Base-by-base conservation (phyloP, 768 basidiomycete genomes). In the Paxillus involutus region DNA sequence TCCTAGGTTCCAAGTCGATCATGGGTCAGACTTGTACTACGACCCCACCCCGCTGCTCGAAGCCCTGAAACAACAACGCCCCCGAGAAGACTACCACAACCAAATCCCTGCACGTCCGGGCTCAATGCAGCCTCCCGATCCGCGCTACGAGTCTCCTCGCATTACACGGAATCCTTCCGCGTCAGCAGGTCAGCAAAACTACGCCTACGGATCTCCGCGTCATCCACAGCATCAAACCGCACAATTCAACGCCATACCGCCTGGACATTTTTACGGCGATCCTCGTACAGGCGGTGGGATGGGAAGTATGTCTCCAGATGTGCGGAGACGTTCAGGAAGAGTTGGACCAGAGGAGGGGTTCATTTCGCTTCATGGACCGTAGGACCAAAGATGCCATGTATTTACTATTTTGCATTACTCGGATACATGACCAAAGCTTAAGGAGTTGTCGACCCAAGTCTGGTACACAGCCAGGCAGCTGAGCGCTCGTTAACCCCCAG, bases 1-100 rank as follows among this genome's bases (percentile, higher is more conserved):
- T 43, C 21, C 11, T 41, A 92, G 89, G 60, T 92, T 90, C 65
- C 77, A 84, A n/a, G 85, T 90, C 3, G 90, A 92, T 62, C 74
- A 82, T 66, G 75, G 79, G 53, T 89, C 89, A 4, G 79, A 84
- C 17, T 72, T 92, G 16, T 90, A 88, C 66, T 92, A 87, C 49
- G 80, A 92, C 66, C 78, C 89, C 12, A 80, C 83, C 11, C 76
- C 75, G 4, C 78, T 91, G 6, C 71, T 78, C 13, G 78, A 85
- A 56, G 73, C 79, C 26, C 68, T 81, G 40, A 80, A 79, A 52
- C 66, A 58, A 43, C 68, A 71, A 40, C 64, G 67, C 39, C 61
- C 66, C 2, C 59, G 58, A 41, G 65, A 73, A 29, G 72, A 63
- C 26, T 66, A 73, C 40, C 63, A 59, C 39, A 39, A 59, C 16